These are phyloP conservation scores for Monilinia fructigena DNA, from an alignment of 2,329 filamentous ascomycete genomes.

Conservation along the genomic window DNA sequence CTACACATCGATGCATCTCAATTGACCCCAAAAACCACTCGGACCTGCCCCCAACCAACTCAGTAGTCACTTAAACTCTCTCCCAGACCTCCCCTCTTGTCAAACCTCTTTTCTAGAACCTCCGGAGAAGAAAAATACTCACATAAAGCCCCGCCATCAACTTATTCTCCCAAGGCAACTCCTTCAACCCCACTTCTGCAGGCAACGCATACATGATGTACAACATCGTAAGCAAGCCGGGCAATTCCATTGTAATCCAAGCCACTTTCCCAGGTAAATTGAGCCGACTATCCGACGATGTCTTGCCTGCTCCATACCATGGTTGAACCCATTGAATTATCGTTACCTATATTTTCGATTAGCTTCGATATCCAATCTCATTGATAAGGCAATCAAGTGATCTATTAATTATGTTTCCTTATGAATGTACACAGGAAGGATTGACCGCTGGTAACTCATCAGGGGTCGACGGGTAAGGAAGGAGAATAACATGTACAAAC, in stretches of 20 bases:
- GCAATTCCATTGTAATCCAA: constrained; percentile 86
- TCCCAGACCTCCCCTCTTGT: no score
- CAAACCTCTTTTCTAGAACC: neutral
- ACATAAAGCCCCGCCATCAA: constrained; percentile 68
- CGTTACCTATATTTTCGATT: constrained; percentile 56
- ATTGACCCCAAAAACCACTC: no score
- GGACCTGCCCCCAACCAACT: no score
- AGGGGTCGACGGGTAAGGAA: neutral
- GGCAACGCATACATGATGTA: constrained; percentile 76
- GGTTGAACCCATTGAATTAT: constrained; percentile 69
- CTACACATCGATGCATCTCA: neutral
- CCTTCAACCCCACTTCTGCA: constrained; percentile 51
- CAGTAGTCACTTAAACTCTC: neutral
- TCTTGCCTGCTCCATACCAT: constrained; percentile 93
- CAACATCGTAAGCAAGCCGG: constrained; percentile 72
- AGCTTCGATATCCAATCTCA: neutral
- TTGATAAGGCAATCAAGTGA: neutral
- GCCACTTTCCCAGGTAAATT: constrained; percentile 87
- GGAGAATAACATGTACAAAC: constrained; percentile 42
- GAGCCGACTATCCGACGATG: constrained; percentile 68
- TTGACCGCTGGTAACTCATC: no score
- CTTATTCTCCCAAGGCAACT: constrained; percentile 75
- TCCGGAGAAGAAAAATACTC: constrained; percentile 22
- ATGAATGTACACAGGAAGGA: no score
- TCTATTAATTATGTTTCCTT: no score